phyloP scores from a whole-genome alignment of 305 asterid genomes.

The Stenogyne calaminthoides region DNA sequence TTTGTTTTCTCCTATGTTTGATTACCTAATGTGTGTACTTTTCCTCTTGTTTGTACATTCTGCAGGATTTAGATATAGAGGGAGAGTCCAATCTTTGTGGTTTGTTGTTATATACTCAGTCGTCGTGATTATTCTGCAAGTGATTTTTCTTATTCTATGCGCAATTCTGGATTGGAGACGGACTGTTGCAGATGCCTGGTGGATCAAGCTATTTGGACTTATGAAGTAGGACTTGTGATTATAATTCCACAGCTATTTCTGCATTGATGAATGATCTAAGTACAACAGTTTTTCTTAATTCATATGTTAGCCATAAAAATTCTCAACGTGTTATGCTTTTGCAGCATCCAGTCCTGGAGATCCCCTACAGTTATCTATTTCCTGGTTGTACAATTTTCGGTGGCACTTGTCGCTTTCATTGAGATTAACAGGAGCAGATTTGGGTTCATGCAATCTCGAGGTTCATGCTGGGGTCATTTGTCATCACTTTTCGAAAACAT shows the following conservation, averaged over 20 bases:
- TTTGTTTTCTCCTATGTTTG: neutral
- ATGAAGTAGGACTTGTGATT: constrained; percentile 58
- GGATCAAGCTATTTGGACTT: constrained; percentile 84
- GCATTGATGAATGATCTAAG: neutral
- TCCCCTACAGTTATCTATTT: constrained; percentile 72
- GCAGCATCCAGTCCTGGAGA: constrained; percentile 81
- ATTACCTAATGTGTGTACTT: too few relatives aligned
- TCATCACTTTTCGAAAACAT: constrained; percentile 66
- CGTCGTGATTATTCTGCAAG: constrained; percentile 62
- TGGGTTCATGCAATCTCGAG: constrained; percentile 48
- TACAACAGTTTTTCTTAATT: constrained; percentile 10
- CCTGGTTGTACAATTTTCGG: constrained; percentile 61
- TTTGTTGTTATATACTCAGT: constrained; percentile 63
- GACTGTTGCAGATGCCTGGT: constrained; percentile 66
- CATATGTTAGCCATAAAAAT: neutral
- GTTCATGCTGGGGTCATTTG: constrained; percentile 66
- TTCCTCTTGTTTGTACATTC: constrained; percentile 13
- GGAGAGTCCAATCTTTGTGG: constrained; percentile 69
- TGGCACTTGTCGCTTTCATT: constrained; percentile 60
- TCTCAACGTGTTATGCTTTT: constrained; percentile 40
- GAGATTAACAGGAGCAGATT: constrained; percentile 69
- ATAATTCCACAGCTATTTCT: constrained; percentile 8
- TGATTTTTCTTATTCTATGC: constrained; percentile 57
- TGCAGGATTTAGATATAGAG: constrained; percentile 42
- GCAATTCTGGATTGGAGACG: constrained; percentile 56